Evolutionary conservation across 805 yeast species (phyloP), one percentile per base, ranked within the genome.

Genomic region (Ogataea salicorniae): DNA sequence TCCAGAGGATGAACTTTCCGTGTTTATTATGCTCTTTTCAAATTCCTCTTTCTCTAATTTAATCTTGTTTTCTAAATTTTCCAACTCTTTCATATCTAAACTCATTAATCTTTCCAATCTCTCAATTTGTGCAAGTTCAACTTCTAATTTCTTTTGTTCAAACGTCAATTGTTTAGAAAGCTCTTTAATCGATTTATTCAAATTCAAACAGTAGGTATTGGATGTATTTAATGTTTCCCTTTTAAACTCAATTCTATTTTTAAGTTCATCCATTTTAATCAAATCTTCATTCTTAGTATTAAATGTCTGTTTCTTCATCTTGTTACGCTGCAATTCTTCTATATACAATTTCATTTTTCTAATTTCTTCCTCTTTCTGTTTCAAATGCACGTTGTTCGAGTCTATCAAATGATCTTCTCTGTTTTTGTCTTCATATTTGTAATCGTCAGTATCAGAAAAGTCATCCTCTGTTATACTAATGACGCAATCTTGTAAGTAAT

Each of bases 21-120:
- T 16, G n/a, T 16, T 22, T 39, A 83, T 57, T 83, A 92, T 49
- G 75, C 81, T 49, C 80, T 73, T n/a, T 37, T 81, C 87, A 83
- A 81, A 79, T 46, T 74, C 71, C 15, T 52, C 56, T n/a, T 54
- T 56, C 23, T 59, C 56, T 15, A 45, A 45, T 23, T 39, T 42
- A 13, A 38, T 22, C 38, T 35, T 36, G 31, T 36, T 37, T 13
- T 54, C 52, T 34, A 43, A 39, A 16, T 26, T 42, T 18, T 43
- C 47, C 39, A 46, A 39, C 16, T 43, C 49, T 14, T 39, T n/a
- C 37, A 34, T 23, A 13, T 46, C 48, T 36, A 38, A 17, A 20
- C 17, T 41, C 37, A 45, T 43, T 15, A 34, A 42, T 17, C 43
- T 17, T 15, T 52, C 51, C 16, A 54, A 20, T 42, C 41, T 36